Base-by-base conservation (phyloP, 2,329 filamentous ascomycete species). In the Pestalotiopsis sp. region DNA sequence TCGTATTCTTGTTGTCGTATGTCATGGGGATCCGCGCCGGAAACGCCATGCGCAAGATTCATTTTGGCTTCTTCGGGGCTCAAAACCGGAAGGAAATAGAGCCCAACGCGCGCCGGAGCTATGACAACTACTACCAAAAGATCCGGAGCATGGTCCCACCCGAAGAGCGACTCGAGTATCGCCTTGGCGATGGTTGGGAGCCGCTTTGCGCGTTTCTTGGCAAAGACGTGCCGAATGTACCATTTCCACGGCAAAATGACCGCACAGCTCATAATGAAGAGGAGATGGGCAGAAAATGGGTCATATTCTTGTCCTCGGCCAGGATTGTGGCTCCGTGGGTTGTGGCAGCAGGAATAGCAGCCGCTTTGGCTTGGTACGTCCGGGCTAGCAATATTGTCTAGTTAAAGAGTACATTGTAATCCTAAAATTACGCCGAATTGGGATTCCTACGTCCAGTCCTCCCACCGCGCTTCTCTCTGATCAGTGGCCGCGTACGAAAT, bases 21-120 rank as follows among this genome's bases (percentile, higher is more conserved):
- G 72, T 71, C 71, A 75, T 80, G 20, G 79, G 60, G 2, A n/a
- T 63, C 14, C 60, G 60, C 9, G 27, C 23, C 20, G 60, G 27
- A 6, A 13, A 68, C 14, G 67, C 66, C 13, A 68, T 68, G 62
- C 41, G 55, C 27, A 69, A 68, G 65, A 61, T 69, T n/a, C 58
- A 68, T 14, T n/a, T 64, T n/a, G 68, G 68, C 11, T 55, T 65
- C 49, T 71, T 70, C 55, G 55, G 39, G 6, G 69, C 61, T 2
- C 41, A 38, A 4, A 62, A 59, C 3, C 17, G 12, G 11, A 13
- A 2, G 3, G 60, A 63, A 36, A 63, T 63, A n/a, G 60, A 45
- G 36, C 27, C 27, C 11, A 39, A 63, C 20, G 60, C 14, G 14
- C 25, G 60, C 5, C 14, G 38, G 11, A 13, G 6, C 3, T 63